These are phyloP conservation scores for Candida smagusa DNA, from an alignment of 1,139 yeast genomes.

Conservation along the genomic window DNA sequence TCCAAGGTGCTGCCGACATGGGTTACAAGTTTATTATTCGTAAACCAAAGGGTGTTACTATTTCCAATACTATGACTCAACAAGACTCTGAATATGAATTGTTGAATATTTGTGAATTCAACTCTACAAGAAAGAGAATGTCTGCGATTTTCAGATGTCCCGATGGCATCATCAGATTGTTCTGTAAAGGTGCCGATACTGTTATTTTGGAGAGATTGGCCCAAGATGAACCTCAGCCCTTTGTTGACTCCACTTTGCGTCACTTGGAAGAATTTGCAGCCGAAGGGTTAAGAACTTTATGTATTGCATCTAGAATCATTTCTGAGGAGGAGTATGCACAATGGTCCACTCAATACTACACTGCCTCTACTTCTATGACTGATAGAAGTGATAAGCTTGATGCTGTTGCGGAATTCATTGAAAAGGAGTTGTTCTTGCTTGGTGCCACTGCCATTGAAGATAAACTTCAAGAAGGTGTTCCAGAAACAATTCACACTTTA, in stretches of 20 bases:
- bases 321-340: slow-evolving; percentile 71
- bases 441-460: slow-evolving; percentile 99
- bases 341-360: slow-evolving; percentile 65
- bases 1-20: slow-evolving; percentile 88
- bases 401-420: slow-evolving; percentile 69
- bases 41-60: slow-evolving; percentile 77
- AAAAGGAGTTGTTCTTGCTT: slow-evolving; percentile 68
- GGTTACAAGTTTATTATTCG: slow-evolving; percentile 85
- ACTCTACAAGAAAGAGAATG: slow-evolving; percentile 97
- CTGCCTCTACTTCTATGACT: slow-evolving; percentile 79
- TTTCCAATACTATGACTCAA: slow-evolving; percentile 48
- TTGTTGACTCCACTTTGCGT: slow-evolving; percentile 74
- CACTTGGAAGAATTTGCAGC: slow-evolving; percentile 97
- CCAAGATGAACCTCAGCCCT: slow-evolving; percentile 63
- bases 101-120: slow-evolving; percentile 90
- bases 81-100: slow-evolving; percentile 57
- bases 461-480: slow-evolving; percentile 96
- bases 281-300: slow-evolving; percentile 90
- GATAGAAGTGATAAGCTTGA: slow-evolving; percentile 76
- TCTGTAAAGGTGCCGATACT: slow-evolving; percentile 97
- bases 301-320: slow-evolving; percentile 83
- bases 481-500: slow-evolving; percentile 90
- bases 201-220: slow-evolving; percentile 85
- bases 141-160: slow-evolving; percentile 92
- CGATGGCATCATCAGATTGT: slow-evolving; percentile 83